Conservation (phyloP, 352 stramenopile genomes). For the Saprolegnia parasitica region DNA sequence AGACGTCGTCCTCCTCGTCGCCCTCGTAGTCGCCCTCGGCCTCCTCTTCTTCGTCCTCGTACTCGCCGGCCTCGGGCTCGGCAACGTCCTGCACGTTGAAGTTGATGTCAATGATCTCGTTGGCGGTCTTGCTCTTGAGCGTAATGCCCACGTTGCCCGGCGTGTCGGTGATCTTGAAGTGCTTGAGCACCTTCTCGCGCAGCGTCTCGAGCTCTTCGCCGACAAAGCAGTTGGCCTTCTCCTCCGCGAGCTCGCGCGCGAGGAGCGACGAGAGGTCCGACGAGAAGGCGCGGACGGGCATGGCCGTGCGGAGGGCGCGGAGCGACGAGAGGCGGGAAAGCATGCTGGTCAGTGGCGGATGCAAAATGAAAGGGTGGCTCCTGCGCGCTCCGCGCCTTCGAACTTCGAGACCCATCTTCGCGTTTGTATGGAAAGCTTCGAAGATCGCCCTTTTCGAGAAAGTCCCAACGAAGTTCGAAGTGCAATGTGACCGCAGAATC, state of each 20-base stretch:
- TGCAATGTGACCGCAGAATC: neutral
- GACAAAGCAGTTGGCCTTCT: constrained; percentile 83
- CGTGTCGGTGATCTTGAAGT: constrained; percentile 60
- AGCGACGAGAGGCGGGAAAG: constrained; percentile 7
- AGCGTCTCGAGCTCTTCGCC: constrained; percentile 64
- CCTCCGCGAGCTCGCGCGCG: constrained; percentile 60
- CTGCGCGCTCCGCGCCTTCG: neutral
- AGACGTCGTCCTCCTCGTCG: constrained; percentile 58
- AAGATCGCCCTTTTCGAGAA: neutral
- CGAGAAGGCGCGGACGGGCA: constrained; percentile 3
- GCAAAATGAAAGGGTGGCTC: neutral
- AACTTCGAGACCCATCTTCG: neutral
- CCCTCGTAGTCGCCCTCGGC: constrained; percentile 44
- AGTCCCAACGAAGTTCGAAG: neutral
- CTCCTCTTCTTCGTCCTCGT: constrained; percentile 35
- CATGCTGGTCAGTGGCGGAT: neutral
- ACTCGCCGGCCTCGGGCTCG: constrained; percentile 56
- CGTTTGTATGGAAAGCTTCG: neutral
- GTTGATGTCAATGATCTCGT: constrained; percentile 63
- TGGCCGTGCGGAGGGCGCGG: neutral
- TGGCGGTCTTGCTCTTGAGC: constrained; percentile 47
- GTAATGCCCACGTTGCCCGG: constrained; percentile 61
- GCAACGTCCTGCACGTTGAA: constrained; percentile 75
- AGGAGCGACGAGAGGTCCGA: constrained; percentile 22
- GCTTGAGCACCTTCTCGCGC: constrained; percentile 56